A percentile compares a stretch with the other conserved stretches of the same genome.
Conservation (phyloP, 1,139 yeast species). For the Sugiyamaella sp. region DNA sequence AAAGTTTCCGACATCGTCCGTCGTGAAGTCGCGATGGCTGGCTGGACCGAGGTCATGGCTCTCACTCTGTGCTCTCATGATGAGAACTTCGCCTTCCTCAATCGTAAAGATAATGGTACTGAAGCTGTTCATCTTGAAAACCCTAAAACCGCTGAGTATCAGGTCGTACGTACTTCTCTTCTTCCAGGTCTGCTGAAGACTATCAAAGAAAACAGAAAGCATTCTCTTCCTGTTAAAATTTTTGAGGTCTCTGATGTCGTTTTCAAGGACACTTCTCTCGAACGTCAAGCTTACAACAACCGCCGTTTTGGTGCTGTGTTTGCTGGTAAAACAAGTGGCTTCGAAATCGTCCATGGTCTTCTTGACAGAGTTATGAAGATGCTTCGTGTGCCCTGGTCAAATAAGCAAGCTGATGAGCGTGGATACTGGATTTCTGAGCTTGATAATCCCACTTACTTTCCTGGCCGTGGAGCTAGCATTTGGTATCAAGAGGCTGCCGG, state of each 20-base stretch:
- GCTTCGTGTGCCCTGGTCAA: conserved; percentile 84
- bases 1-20: conserved; percentile 90
- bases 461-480: conserved; percentile 94
- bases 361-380: conserved; percentile 96
- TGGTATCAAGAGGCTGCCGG: conserved; percentile 65
- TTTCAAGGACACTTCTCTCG: conserved; percentile 74
- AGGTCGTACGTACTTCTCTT: conserved; percentile 93
- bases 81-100: conserved; percentile 88
- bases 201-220: conserved; percentile 93
- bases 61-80: conserved; percentile 94
- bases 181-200: conserved; percentile 96
- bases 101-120: conserved; percentile 70
- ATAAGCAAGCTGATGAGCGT: conserved; percentile 55
- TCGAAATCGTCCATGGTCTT: conserved; percentile 92
- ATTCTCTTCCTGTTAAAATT: conserved; percentile 89
- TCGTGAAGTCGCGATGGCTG: conserved; percentile 89
- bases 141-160: conserved; percentile 96
- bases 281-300: conserved; percentile 89
- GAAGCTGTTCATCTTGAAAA: conserved; percentile 88
- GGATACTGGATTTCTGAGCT: conserved; percentile 56
- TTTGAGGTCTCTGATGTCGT: conserved; percentile 97
- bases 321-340: conserved; percentile 94
- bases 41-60: conserved; percentile 96
- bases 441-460: conserved; percentile 70
- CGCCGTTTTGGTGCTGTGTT: conserved; percentile 94